Base-by-base conservation (phyloP, 306 rosid species). In the Lagenaria siceraria region DNA sequence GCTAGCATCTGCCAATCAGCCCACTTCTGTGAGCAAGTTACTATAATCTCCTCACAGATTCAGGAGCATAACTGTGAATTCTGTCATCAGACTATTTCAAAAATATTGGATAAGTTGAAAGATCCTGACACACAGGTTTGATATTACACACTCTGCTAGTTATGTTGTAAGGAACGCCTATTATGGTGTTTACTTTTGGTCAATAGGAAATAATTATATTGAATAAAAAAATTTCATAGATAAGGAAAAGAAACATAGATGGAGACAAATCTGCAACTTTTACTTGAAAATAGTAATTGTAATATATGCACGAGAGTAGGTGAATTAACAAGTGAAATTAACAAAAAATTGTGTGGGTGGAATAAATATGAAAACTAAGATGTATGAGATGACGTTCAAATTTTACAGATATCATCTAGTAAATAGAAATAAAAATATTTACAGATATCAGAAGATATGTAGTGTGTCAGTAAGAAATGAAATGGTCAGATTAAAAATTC, bases 51-150 rank as follows among this genome's bases (percentile, higher is more conserved):
- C 64, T 62, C 84, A 29, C 82, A 87, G 79, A 53, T 90, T 81
- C 84, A 78, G 52, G 89, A 89, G 79, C 85, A 92, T 80, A 82
- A 89, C 81, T 92, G 97, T 77, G 92, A 38, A 15, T 82, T 88
- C 71, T 90, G 99, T 80, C 83, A 90, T 81, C 89, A 81, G 31
- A 76, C 93, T 51, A 78, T 95, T 83, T 83, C 93, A 35, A 87
- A 84, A 49, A 65, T 90, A 72, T 53, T 86, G 81, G 75, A 29
- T 52, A 95, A 90, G 91, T 60, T 95, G 85, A 81, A 86, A 79
- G 93, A 95, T 81, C 96, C 97, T 31, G 92, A 87, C 80, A 88
- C 90, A 1, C 83, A 92, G 96, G 99, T 92, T 69, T 65, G 83
- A 54, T 76, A 15, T 77, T 71, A 53, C 33, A 14, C 75, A 46